Conservation (phyloP, 805 yeast species). For the Clavispora santaluciae region DNA sequence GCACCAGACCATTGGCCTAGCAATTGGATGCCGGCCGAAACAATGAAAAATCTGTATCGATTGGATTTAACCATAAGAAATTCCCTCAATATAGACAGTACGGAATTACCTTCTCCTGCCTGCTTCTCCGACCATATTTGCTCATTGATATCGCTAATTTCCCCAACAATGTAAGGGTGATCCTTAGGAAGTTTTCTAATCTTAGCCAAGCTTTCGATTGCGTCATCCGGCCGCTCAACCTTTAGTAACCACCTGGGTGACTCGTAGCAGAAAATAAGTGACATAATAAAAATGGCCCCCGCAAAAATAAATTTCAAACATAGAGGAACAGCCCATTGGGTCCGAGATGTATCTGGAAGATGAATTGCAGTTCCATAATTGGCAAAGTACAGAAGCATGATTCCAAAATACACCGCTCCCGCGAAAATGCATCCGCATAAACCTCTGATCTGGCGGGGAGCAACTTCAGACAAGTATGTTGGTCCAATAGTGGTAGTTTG, state of each 20-base stretch:
- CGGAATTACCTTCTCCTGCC: slow-evolving; percentile 18
- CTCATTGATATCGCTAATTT: slow-evolving; percentile 39
- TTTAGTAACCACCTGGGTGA: slow-evolving; percentile 51
- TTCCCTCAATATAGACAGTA: slow-evolving; percentile 26
- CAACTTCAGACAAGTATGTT: slow-evolving; percentile 45
- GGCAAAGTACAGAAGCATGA: slow-evolving; percentile 43
- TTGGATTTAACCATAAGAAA: slow-evolving; percentile 35
- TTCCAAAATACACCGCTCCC: slow-evolving; percentile 55
- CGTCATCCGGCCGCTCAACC: slow-evolving; percentile 36
- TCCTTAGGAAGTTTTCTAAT: slow-evolving; percentile 42
- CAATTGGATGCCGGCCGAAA: slow-evolving; percentile 41
- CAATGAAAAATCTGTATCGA: slow-evolving; percentile 40
- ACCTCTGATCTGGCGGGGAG: slow-evolving; percentile 51
- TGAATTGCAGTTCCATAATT: slow-evolving; percentile 51
- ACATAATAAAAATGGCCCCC: slow-evolving; percentile 39
- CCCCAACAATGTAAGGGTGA: slow-evolving; percentile 48
- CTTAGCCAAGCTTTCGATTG: slow-evolving; percentile 34
- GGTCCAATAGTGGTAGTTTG: slow-evolving; percentile 56
- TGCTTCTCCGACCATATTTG: slow-evolving; percentile 62
- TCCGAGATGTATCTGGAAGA: slow-evolving; percentile 26
- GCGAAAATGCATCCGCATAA: slow-evolving; percentile 48
- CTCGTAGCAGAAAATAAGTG: slow-evolving; percentile 41
- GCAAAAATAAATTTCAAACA: slow-evolving; percentile 44
- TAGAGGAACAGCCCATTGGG: slow-evolving; percentile 53
- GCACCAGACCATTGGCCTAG: slow-evolving; percentile 61